Evolutionary conservation across 2,329 filamentous ascomycete species (phyloP).

Genomic region (Fusarium multiceps): DNA sequence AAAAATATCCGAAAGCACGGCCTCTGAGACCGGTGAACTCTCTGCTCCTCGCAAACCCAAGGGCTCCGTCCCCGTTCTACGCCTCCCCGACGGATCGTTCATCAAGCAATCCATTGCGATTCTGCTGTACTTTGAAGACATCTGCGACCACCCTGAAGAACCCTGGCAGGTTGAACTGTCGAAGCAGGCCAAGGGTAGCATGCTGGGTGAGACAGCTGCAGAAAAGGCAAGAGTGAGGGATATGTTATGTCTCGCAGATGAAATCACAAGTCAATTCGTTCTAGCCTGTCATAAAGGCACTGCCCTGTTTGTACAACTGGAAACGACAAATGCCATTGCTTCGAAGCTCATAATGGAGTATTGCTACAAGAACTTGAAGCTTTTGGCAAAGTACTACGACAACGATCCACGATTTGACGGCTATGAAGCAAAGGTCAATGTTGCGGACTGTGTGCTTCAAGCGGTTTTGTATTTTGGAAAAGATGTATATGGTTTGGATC

Average conservation of each 20-base stretch:
- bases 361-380: slow-evolving; percentile 12
- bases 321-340: not conserved
- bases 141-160: slow-evolving; percentile 13
- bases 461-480: slow-evolving; percentile 31
- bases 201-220: slow-evolving; percentile 14
- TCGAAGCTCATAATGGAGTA: slow-evolving; percentile 20
- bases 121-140: slow-evolving; percentile 34
- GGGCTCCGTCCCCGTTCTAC: slow-evolving; percentile 21
- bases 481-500: slow-evolving; percentile 17
- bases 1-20: slow-evolving; percentile 3
- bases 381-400: slow-evolving; percentile 23
- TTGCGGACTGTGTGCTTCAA: slow-evolving; percentile 36
- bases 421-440: not conserved
- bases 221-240: slow-evolving; percentile 26
- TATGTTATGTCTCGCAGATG: slow-evolving; percentile 26
- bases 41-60: slow-evolving; percentile 24
- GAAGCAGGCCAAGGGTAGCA: not conserved
- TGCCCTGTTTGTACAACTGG: not conserved
- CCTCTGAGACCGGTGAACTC: not conserved
- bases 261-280: slow-evolving; percentile 20
- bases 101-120: slow-evolving; percentile 38
- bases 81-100: slow-evolving; percentile 28
- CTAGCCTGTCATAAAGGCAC: slow-evolving; percentile 37
- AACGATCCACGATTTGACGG: not conserved
- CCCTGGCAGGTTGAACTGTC: slow-evolving; percentile 23